Evolutionary conservation across 257 asterid genomes (phyloP), one percentile per base, ranked within the genome.

Genomic region (Ilex aquifolium): DNA sequence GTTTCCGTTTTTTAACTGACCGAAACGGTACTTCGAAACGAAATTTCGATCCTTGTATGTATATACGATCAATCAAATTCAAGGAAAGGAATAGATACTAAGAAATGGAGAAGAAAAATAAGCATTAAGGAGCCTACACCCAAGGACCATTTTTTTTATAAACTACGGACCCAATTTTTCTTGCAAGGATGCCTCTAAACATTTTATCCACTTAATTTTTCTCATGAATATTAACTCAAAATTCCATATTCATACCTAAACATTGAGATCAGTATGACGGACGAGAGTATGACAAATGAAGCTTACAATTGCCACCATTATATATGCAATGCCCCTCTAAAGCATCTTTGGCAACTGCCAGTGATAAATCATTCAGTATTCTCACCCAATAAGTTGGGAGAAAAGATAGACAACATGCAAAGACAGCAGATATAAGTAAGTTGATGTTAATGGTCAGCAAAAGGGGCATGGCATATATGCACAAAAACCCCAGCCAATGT

Each of bases 251-350:
- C 68, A 81, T 89, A 84, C 97, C 95, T 89, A 83, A 49, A 86
- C 80, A 79, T 76, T 86, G 91, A 89, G 95, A 86, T 89, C 97
- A 81, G 95, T 83, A 83, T 89, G 95, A 84, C 89, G 91, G 95
- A 84, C 89, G 91, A 86, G 97, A 86, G 89, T 76, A 86, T 81
- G 95, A 83, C 81, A 86, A 83, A 83, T 89, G 97, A 87, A 86
- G 91, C 94, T 86, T 89, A 89, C 97, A 89, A 78, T 86, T 86
- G 95, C 96, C 96, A 75, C 95, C 96, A 64, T 89, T 95, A 86
- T 86, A 86, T 62, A 89, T 86, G 91, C 95, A 86, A 73, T 89
- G 95, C 57, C 97, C 97, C 78, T 86, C 95, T 65, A 89, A 77
- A 32, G 95, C 84, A 13, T 80, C 82, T 80, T 86, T 86, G 42